Evolutionary conservation across 441 rosid species (phyloP).

Genomic region (Pelargonium hybrid): DNA sequence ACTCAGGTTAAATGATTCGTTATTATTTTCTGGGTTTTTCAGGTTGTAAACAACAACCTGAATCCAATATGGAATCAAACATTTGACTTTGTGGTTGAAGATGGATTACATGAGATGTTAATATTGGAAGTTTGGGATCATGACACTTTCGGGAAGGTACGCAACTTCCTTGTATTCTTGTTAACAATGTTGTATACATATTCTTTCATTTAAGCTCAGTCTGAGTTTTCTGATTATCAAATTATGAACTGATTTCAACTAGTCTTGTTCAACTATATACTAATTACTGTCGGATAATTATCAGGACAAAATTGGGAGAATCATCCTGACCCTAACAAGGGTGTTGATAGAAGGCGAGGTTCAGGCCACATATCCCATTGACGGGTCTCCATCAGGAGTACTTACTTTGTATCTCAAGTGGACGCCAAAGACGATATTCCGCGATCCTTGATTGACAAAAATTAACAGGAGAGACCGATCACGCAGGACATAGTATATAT

Average conservation of each 20-base stretch:
- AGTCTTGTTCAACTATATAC: background rate
- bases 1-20: background rate
- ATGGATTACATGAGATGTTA: conserved; percentile 66
- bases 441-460: conserved; percentile 31
- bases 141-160: conserved; percentile 78
- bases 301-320: conserved; percentile 76
- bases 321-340: conserved; percentile 70
- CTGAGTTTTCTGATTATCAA: background rate
- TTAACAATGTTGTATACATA: background rate
- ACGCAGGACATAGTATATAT: too few species aligned
- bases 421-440: conserved; percentile 59
- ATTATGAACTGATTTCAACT: background rate
- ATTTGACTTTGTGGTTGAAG: conserved; percentile 69
- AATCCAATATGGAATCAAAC: conserved; percentile 83
- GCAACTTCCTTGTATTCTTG: background rate
- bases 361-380: conserved; percentile 51
- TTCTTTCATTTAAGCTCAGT: background rate
- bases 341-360: conserved; percentile 71
- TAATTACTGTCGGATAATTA: background rate
- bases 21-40: conserved; percentile 14
- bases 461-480: too few species aligned
- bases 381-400: conserved; percentile 58
- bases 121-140: conserved; percentile 62
- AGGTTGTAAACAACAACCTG: conserved; percentile 53
- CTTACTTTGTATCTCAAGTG: conserved; percentile 60